Base-by-base conservation (phyloP, 108 stramenopile genomes). In the Fragilaria radians region DNA sequence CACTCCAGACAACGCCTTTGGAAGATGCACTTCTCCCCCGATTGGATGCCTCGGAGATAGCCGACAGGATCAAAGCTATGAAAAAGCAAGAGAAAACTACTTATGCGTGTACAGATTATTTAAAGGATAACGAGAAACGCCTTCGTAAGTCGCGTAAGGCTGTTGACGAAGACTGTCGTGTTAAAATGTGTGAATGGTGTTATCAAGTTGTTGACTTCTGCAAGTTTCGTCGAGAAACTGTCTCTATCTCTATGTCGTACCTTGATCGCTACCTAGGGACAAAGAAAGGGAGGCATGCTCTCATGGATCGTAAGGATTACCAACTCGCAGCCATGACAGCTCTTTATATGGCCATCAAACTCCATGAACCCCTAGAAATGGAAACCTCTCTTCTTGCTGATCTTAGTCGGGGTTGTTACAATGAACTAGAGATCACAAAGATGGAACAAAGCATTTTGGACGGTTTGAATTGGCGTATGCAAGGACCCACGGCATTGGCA, bases 241-340 rank as follows among this genome's bases (percentile, higher is more conserved):
- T 87, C 17, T 73, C 70, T 11, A 81, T 83, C 21, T 70, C 77
- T 53, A 83, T 91, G 82, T 80, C 83, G 18, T 91, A 79, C 69
- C 64, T 91, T 29, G 78, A 78, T 48, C 67, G 85, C 54, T 74
- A 73, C 57, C 45, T 80, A 26, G 63, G 75, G 46, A 61, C 77
- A 7, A 36, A 48, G 21, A 60, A 71, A 63, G 76, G 79, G 26
- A 63, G 58, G 48, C 47, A 66, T 22, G 68, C 80, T 7, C 34
- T 86, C 32, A 45, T 67, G 31, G 71, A 77, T 55, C 76, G 76
- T 28, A 86, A 84, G 61, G 72, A 83, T 24, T 91, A 81, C 48
- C 89, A 91, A 54, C 66, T 91, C 17, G 84, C 83, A 23, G 82
- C 86, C 55, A 87, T 91, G 83, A 87, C 86, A 9, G 67, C 57